Evolutionary conservation across 805 yeast species (phyloP), one percentile per base, ranked within the genome.

Genomic region (Yamadazyma kitorensis): DNA sequence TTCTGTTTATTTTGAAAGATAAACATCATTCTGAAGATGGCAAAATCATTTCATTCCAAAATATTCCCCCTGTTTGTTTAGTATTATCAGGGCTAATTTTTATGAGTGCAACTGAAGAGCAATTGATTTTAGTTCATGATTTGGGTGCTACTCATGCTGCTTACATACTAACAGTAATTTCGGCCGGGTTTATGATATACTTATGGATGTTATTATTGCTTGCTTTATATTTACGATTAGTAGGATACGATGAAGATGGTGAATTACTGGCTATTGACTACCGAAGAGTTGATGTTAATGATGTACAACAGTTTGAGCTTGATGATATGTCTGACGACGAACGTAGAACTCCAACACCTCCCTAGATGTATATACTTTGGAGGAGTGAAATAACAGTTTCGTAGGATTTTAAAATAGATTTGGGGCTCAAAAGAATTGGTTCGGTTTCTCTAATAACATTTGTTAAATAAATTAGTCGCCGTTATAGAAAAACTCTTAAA

Each of bases 21-120:
- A 66, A 70, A 29, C 59, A 76, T 17, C 45, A 42, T 32, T 47
- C 64, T 9, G 50, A 61, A 6, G 39, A 54, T 3, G 77, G 76
- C 4, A 61, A 59, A 24, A 76, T 86, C 15, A 52, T 68, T 24
- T 70, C 89, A 1, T 87, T 88, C 67, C 98, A 91, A 60, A 85
- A 85, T 54, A 50, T 88, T n/a, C 82, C 98, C 2, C 83, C 96
- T 2, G 78, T 87, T 55, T 75, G 87, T 34, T 66, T 91, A 33
- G 74, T 87, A 3, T 75, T 85, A 43, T 65, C 91, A 1, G 98
- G 98, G 1, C 57, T 83, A 6, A 52, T 86, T 42, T 91, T 91
- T 55, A 89, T 89, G 96, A 78, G 86, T 17, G 98, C 98, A 15
- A 89, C 74, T 43, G 96, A 89, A 54, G 95, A 91, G 55, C 96